A percentile compares a stretch with the other conserved stretches of the same genome.
These are phyloP conservation scores for Juglanconis sp. DNA, from an alignment of 2,329 filamentous ascomycete species.

Conservation along the genomic window DNA sequence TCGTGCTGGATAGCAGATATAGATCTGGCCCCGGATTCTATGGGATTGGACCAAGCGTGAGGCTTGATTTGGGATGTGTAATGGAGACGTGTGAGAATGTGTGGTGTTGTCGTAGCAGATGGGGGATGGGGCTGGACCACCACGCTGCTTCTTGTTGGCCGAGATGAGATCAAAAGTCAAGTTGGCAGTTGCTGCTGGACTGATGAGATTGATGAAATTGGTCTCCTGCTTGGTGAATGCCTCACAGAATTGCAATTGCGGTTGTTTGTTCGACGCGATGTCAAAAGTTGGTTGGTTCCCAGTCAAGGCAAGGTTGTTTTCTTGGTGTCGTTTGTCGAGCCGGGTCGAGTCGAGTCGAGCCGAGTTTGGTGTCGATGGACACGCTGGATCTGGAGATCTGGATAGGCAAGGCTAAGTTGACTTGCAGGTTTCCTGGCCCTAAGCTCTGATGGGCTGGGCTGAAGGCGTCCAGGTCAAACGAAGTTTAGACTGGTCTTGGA, in stretches of 20 bases:
- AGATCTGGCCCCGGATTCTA: not conserved
- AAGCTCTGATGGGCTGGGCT: not conserved
- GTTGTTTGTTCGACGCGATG: not conserved
- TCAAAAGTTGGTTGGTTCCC: not conserved
- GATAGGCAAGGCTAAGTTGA: conserved; percentile 15
- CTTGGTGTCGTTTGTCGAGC: not conserved
- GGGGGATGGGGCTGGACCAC: not conserved
- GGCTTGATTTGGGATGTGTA: not conserved
- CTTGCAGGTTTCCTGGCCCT: conserved; percentile 10
- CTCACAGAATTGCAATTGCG: not conserved
- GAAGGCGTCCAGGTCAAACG: conserved; percentile 13
- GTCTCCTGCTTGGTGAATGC: not conserved
- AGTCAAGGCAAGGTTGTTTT: not conserved
- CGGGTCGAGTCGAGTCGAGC: not conserved
- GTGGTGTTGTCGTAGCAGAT: not conserved
- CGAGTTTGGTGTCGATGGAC: not conserved
- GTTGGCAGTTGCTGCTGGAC: not conserved
- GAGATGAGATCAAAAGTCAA: not conserved
- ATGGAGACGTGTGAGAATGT: conserved; percentile 18
- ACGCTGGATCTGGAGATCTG: not conserved
- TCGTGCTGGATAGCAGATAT: not conserved
- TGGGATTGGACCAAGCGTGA: not conserved
- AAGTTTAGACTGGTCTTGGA: conserved; percentile 12
- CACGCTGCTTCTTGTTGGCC: not conserved
- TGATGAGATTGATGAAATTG: not conserved